Conservation (phyloP, 352 stramenopile genomes). For the Phytophthora sp. region DNA sequence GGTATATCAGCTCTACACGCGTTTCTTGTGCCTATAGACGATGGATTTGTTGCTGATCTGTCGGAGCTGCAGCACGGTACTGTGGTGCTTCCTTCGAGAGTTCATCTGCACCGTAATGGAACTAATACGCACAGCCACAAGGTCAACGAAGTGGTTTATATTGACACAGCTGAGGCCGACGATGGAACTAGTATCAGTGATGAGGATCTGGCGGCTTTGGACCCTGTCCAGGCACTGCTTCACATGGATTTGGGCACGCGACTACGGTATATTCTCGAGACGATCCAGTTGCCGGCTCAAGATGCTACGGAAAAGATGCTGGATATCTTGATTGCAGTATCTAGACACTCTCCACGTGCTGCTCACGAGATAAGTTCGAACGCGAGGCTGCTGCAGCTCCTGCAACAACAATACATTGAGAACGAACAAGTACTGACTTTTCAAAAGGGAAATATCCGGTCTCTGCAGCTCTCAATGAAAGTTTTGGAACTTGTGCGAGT, state of each 20-base stretch:
- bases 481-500: constrained; percentile 49
- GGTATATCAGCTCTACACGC: constrained; percentile 59
- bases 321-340: constrained; percentile 57
- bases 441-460: constrained; percentile 31
- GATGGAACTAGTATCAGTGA: constrained; percentile 53
- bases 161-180: constrained; percentile 47
- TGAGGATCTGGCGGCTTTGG: constrained; percentile 54
- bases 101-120: constrained; percentile 53
- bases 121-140: not conserved
- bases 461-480: constrained; percentile 50
- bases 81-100: constrained; percentile 34
- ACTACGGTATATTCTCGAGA: constrained; percentile 58
- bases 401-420: constrained; percentile 61
- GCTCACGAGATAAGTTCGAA: constrained; percentile 58
- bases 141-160: constrained; percentile 54
- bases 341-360: constrained; percentile 54
- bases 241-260: constrained; percentile 62
- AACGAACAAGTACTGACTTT: constrained; percentile 53
- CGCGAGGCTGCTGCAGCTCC: constrained; percentile 42
- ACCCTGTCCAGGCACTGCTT: constrained; percentile 66
- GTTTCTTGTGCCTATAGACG: constrained; percentile 49
- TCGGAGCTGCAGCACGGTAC: constrained; percentile 41
- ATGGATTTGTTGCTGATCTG: constrained; percentile 1
- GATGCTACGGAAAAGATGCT: constrained; percentile 56
- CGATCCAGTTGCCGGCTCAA: constrained; percentile 51